A percentile compares a stretch with the other conserved stretches of the same genome.
Evolutionary conservation across 495 filamentous ascomycete genomes (phyloP).

Genomic region (Letharia lupina): DNA sequence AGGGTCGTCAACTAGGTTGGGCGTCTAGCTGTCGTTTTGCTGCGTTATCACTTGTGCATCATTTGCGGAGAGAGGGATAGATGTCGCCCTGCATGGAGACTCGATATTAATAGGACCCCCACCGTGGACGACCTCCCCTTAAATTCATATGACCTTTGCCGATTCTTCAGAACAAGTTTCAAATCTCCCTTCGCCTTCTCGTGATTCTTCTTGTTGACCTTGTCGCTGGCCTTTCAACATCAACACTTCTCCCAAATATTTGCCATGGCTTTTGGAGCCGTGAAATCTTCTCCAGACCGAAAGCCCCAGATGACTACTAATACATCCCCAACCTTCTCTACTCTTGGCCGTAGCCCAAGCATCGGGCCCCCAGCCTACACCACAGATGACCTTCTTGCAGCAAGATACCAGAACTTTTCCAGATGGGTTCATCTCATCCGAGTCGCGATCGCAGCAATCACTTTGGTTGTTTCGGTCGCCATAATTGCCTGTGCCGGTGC

Average conservation of each 20-base stretch:
- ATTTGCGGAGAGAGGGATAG: slow-evolving; percentile 3
- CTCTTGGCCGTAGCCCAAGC: slow-evolving; percentile 17
- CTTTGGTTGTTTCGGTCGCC: slow-evolving; percentile 31
- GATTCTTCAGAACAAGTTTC: slow-evolving; percentile 1
- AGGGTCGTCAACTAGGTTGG: background rate
- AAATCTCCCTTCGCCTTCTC: background rate
- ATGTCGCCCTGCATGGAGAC: background rate
- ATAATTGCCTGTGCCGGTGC: slow-evolving; percentile 37
- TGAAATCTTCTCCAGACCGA: background rate
- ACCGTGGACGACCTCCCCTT: background rate
- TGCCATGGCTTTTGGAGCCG: slow-evolving; percentile 8
- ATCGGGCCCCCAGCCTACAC: slow-evolving; percentile 25
- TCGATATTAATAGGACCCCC: slow-evolving; percentile 13
- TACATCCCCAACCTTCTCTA: slow-evolving; percentile 20
- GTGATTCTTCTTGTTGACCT: slow-evolving; percentile 5
- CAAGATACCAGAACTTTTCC: slow-evolving; percentile 33
- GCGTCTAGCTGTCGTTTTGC: slow-evolving; percentile 8
- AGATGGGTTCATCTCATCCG: slow-evolving; percentile 34
- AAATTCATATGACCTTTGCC: slow-evolving; percentile 1
- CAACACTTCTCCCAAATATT: background rate
- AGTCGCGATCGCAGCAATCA: slow-evolving; percentile 33
- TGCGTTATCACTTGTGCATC: slow-evolving; percentile 1
- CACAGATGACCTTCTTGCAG: slow-evolving; percentile 21
- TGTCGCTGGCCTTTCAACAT: slow-evolving; percentile 5
- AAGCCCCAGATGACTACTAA: slow-evolving; percentile 14